Evolutionary conservation across 202 grass and related monocot genomes (phyloP).

Genomic region (Hordeum pubiflorum): DNA sequence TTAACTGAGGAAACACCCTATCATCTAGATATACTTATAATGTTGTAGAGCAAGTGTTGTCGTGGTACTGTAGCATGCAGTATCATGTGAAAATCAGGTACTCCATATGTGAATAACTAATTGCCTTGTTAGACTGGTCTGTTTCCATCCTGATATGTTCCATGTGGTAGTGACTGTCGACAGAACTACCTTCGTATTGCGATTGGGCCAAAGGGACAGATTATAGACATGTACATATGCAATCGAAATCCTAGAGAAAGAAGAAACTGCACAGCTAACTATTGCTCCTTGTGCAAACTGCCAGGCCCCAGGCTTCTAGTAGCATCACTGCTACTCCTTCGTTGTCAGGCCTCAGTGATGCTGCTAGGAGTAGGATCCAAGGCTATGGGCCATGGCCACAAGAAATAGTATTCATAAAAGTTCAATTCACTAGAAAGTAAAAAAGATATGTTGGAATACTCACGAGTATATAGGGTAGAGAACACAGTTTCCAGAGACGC

Average conservation of each 20-base stretch:
- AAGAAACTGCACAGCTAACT: background rate
- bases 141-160: background rate
- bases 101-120: background rate
- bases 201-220: background rate
- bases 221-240: background rate
- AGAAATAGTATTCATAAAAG: background rate
- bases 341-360: no score
- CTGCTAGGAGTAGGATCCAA: no score
- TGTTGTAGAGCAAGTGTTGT: no score
- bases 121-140: background rate
- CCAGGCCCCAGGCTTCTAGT: no score
- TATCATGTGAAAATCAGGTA: background rate
- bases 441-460: background rate
- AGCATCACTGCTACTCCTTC: no score
- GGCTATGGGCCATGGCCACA: background rate
- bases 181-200: background rate
- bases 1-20: background rate
- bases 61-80: no score
- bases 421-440: background rate
- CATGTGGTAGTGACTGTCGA: background rate
- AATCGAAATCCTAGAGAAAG: background rate
- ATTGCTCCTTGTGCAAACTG: background rate
- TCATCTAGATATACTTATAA: background rate
- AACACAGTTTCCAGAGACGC: conserved; percentile 6
- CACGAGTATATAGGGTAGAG: background rate